Base-by-base conservation (phyloP, 2,329 filamentous ascomycete species). In the Penicillium sp. region DNA sequence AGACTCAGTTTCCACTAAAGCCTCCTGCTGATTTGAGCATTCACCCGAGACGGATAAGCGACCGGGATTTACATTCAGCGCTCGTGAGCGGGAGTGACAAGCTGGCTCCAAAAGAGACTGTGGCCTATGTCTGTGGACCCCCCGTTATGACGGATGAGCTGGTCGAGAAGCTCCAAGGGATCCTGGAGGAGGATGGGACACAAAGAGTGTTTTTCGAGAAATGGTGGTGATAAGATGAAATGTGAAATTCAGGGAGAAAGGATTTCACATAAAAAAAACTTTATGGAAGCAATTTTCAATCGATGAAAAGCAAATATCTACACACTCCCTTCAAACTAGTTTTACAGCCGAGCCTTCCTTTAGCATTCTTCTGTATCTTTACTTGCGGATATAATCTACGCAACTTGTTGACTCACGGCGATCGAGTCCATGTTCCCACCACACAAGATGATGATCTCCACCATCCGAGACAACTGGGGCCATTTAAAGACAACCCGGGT, bases 91-190 rank as follows among this genome's bases (percentile, higher is more conserved):
- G 69, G 72, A 1, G 63, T 67, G 4, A 71, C 54, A 42, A 42
- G 10, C 1, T 13, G 1, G 43, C 58, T 37, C 58, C 63, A 50
- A 62, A 69, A 1, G 71, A 74, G 1, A 80, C 80, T 0, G 77
- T 87, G 3, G 84, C 85, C 13, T 91, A 90, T 69, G 74, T 91
- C 0, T 91, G 89, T 66, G 88, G 88, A 1, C 82, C 88, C 14
- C 86, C 86, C 11, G 64, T 66, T 3, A 91, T 91, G 88, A 90
- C 87, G 1, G 89, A 91, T 69, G 79, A 83, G 50, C 81, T 89
- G 62, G 84, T 88, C 1, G 72, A 76, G 21, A 58, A 68, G 16
- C 65, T 78, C 10, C 67, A 67, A 37, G 62, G 57, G 1, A 61
- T 73, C 2, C 73, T 81, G 21, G 78, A 77, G 0, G 76, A 85